Percentiles rank a stretch among this genome's conserved stretches.
Conservation (phyloP, 2,329 filamentous ascomycete genomes). For the Raffaelea arxii region DNA sequence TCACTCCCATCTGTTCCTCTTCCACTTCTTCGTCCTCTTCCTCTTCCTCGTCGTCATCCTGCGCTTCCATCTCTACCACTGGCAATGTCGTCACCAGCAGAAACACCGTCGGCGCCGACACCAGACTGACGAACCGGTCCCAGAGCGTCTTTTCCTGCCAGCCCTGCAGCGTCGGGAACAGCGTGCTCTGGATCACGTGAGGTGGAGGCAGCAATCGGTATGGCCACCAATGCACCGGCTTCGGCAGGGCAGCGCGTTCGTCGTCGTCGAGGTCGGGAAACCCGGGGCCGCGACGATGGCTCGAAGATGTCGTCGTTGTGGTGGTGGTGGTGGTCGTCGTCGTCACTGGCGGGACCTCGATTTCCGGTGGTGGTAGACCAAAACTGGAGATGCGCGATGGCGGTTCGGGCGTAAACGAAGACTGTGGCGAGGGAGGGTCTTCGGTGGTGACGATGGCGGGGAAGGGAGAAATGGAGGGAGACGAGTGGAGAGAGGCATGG, state of each 20-base stretch:
- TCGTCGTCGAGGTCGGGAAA: constrained; percentile 33
- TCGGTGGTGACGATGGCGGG: constrained; percentile 53
- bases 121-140: constrained; percentile 70
- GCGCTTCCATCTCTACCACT: constrained; percentile 66
- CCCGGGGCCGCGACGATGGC: neutral
- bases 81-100: constrained; percentile 83
- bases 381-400: constrained; percentile 42
- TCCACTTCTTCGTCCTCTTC: constrained; percentile 19
- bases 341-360: constrained; percentile 26
- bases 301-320: too few relatives aligned
- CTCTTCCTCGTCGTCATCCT: constrained; percentile 41
- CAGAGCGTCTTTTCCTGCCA: constrained; percentile 78
- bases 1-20: constrained; percentile 20
- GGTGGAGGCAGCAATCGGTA: constrained; percentile 64
- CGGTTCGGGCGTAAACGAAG: constrained; percentile 26
- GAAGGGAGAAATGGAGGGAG: constrained; percentile 51
- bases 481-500: constrained; percentile 37
- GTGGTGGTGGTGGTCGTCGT: too few relatives aligned
- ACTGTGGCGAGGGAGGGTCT: constrained; percentile 39
- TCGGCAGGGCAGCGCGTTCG: constrained; percentile 22
- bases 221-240: constrained; percentile 69
- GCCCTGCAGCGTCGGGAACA: constrained; percentile 79
- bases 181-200: constrained; percentile 56
- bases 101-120: constrained; percentile 85
- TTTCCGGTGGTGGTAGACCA: constrained; percentile 39